Conservation (phyloP, 805 yeast species). For the Candida xyloterini region DNA sequence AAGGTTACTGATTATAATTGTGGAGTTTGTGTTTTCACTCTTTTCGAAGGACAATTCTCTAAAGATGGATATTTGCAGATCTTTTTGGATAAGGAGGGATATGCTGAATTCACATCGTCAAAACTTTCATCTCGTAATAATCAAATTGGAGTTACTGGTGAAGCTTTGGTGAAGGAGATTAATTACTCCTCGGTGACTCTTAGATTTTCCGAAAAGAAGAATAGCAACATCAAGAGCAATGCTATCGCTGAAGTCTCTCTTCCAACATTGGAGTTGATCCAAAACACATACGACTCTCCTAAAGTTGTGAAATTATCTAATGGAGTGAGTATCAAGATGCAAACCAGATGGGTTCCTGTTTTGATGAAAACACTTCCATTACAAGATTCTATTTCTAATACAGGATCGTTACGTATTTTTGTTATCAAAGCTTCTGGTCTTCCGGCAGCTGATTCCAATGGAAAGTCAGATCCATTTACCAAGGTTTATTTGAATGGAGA, state of each 20-base stretch:
- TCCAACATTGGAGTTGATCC: conserved; percentile 63
- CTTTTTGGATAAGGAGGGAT: conserved; percentile 73
- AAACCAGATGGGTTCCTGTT: conserved; percentile 78
- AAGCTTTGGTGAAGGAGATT: conserved; percentile 71
- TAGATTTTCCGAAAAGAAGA: conserved; percentile 55
- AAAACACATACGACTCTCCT: conserved; percentile 63
- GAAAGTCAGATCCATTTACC: conserved; percentile 90
- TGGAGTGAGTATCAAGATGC: conserved; percentile 46
- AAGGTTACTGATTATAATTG: conserved; percentile 57
- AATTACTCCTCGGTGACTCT: conserved; percentile 64
- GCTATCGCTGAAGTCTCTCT: conserved; percentile 59
- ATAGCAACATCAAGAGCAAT: conserved; percentile 53
- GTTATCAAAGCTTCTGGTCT: conserved; percentile 64
- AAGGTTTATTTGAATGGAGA: conserved; percentile 65
- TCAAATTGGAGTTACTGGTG: conserved; percentile 53
- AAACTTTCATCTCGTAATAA: conserved; percentile 43
- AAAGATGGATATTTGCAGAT: conserved; percentile 67
- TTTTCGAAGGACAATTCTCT: conserved; percentile 57
- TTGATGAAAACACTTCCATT: conserved; percentile 58
- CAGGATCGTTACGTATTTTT: conserved; percentile 65
- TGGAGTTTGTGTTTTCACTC: conserved; percentile 73
- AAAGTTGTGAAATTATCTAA: conserved; percentile 47
- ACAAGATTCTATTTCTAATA: conserved; percentile 69
- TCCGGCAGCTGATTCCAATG: conserved; percentile 84
- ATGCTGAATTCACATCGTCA: conserved; percentile 58